Evolutionary conservation across 139 green algal species (phyloP), one percentile per base, ranked within the genome.

Genomic region (Desmodesmus armatus): DNA sequence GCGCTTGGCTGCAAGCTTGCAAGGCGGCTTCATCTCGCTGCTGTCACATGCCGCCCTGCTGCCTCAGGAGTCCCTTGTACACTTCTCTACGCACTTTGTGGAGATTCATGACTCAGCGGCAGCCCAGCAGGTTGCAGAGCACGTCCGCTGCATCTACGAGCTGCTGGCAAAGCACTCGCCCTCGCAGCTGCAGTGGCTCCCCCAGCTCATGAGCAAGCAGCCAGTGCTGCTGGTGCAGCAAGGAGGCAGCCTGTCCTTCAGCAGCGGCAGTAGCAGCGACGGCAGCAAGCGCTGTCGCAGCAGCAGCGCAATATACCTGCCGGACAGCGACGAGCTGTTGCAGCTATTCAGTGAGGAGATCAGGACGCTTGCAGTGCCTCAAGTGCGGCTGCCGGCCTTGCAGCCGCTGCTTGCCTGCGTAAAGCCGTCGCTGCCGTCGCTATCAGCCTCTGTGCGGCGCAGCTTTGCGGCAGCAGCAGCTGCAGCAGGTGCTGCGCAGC

Each of bases 141-240:
- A 15, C 47, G 17, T 13, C 47, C 47, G 17, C 13, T 1, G 47
- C 47, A 58, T 13, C 47, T 58, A 15, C 47, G 17, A 15, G 17
- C 13, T 58, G 47, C 47, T 58, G 13, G 47, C 47, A 58, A 15
- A 15, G 17, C 47, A 58, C 13, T 15, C 13, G 47, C 47, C 47
- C 13, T 9, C 13, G 47, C 47, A n/a, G 47, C 47, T 55, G 47
- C 47, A 55, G 19, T 75, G 66, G 66, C 66, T 75, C 6, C n/a
- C 5, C 4, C 21, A 75, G 3, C 66, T 75, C 31, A 6, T 75
- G 13, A 75, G 66, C 66, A 49, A 43, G 11, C 66, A 75, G 3
- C 66, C 66, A 47, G 66, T 75, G 37, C 37, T 75, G 66, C n/a
- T 75, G 66, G 66, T 75, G 2, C 23, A 49, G n/a, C 13, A 47